These are phyloP conservation scores for Phytophthora cajani DNA, from an alignment of 352 stramenopile genomes.

Conservation along the genomic window DNA sequence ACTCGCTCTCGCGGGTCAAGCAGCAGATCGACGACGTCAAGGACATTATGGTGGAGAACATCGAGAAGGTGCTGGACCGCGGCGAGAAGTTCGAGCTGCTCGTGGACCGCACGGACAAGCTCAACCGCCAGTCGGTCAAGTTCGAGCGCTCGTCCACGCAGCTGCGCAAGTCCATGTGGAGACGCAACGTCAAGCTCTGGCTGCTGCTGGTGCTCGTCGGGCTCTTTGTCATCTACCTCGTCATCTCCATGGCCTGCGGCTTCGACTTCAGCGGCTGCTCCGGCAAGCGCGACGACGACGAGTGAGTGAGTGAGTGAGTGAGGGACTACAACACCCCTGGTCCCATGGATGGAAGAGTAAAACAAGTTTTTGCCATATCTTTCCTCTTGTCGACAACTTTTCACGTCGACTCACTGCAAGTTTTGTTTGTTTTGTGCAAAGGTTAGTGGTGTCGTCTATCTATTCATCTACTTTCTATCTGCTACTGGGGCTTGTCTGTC, in stretches of 20 bases:
- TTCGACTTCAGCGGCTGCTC: conserved; percentile 85
- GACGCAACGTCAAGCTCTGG: conserved; percentile 90
- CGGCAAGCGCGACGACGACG: conserved; percentile 48
- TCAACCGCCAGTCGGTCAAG: conserved; percentile 97
- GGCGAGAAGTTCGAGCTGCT: conserved; percentile 99
- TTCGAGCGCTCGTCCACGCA: conserved; percentile 94
- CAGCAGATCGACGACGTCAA: conserved; percentile 98
- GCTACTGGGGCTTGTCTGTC: background rate
- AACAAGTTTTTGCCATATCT: too few relatives aligned
- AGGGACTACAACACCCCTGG: background rate
- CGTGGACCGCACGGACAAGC: conserved; percentile 93
- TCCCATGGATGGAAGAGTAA: too few relatives aligned
- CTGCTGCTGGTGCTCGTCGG: conserved; percentile 76
- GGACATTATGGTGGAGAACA: conserved; percentile 99
- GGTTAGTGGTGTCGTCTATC: conserved; percentile 21
- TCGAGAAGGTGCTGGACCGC: conserved; percentile 98
- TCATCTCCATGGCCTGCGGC: conserved; percentile 88
- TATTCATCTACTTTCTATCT: conserved; percentile 39
- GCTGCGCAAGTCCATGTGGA: conserved; percentile 90
- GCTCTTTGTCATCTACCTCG: conserved; percentile 86
- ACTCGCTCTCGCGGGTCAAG: conserved; percentile 93
- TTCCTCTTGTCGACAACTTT: too few relatives aligned
- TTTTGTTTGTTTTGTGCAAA: conserved; percentile 11
- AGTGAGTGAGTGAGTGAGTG: background rate
- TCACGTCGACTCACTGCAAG: background rate